Conservation (phyloP, 352 stramenopile genomes). For the Pythium insidiosum region DNA sequence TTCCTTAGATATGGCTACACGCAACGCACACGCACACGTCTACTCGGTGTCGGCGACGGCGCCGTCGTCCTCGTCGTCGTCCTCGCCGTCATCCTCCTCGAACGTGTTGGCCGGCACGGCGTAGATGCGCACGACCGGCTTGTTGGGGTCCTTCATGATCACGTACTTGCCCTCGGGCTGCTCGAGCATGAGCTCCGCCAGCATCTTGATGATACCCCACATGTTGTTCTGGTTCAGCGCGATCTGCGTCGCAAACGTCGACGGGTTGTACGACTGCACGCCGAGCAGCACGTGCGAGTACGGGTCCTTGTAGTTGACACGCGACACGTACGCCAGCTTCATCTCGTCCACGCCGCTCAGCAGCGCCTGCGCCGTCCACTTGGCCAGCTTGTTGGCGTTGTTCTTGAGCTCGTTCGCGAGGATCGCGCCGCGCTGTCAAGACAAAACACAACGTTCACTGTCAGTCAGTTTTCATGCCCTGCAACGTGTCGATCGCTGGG, state of each 20-base stretch:
- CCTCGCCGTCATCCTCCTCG: too few relatives aligned
- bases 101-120: slow-evolving; percentile 93
- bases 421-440: slow-evolving; percentile 89
- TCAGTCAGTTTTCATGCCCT: too few relatives aligned
- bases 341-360: slow-evolving; percentile 95
- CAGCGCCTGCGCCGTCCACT: slow-evolving; percentile 96
- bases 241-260: slow-evolving; percentile 96
- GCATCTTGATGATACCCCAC: slow-evolving; percentile 95
- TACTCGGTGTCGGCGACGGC: slow-evolving; percentile 12
- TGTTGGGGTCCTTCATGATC: slow-evolving; percentile 98
- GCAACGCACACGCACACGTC: too few relatives aligned
- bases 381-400: slow-evolving; percentile 97
- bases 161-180: slow-evolving; percentile 98
- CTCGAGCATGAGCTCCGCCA: slow-evolving; percentile 91
- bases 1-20: too few relatives aligned
- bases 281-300: slow-evolving; percentile 95
- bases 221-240: slow-evolving; percentile 97
- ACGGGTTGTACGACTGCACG: slow-evolving; percentile 96
- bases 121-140: slow-evolving; percentile 95
- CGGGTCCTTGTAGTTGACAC: slow-evolving; percentile 90
- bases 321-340: slow-evolving; percentile 97
- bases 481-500: too few relatives aligned
- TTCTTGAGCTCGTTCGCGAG: slow-evolving; percentile 99
- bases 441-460: slow-evolving; percentile 2
- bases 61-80: slow-evolving; percentile 3